These are phyloP conservation scores for Penicillium sp. DNA, from an alignment of 2,329 filamentous ascomycete genomes.

Conservation along the genomic window DNA sequence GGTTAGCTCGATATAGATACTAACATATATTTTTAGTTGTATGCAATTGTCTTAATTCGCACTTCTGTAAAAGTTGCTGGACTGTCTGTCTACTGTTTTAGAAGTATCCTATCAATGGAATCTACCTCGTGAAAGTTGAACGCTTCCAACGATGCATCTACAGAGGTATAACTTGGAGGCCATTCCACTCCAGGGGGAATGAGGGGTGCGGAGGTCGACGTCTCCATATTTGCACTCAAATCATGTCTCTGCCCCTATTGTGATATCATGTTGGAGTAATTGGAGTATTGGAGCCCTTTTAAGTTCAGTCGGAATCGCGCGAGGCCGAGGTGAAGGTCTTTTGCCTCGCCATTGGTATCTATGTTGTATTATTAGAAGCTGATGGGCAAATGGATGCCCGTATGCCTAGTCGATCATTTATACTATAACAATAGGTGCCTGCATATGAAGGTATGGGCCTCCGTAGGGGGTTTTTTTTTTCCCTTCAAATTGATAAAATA, in stretches of 20 bases:
- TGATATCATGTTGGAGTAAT: background rate
- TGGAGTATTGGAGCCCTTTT: background rate
- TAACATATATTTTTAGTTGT: background rate
- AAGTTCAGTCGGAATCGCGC: background rate
- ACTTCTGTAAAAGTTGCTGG: accelerated
- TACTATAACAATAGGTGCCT: too few species aligned
- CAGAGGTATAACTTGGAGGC: background rate
- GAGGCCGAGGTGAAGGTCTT: background rate
- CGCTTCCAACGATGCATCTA: background rate
- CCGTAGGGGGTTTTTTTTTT: too few species aligned
- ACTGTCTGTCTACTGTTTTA: background rate
- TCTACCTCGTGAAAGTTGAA: background rate
- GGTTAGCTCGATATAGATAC: background rate
- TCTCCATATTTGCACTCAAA: background rate
- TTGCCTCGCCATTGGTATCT: background rate
- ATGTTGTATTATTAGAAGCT: background rate
- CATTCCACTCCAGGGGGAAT: background rate
- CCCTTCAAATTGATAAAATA: background rate
- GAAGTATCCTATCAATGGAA: too few species aligned
- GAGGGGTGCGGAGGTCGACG: background rate
- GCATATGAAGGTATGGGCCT: too few species aligned
- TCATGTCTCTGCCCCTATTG: background rate
- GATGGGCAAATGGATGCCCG: background rate
- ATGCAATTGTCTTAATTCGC: background rate
- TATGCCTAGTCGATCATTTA: background rate